Conservation (phyloP, 2,329 filamentous ascomycete genomes). For the Botrytis squamosa region DNA sequence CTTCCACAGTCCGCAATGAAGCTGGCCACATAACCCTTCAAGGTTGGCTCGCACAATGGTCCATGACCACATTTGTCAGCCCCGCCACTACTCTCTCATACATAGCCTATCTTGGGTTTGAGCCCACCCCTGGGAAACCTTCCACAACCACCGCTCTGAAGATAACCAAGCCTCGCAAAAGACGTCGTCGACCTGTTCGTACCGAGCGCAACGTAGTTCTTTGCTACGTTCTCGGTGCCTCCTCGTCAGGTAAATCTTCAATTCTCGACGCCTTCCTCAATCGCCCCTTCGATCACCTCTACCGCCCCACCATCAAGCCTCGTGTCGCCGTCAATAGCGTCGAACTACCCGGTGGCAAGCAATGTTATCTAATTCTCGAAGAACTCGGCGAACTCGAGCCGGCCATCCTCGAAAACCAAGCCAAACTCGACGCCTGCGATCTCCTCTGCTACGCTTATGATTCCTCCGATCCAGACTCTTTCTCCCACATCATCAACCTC, state of each 20-base stretch:
- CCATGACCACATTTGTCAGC: constrained; percentile 97
- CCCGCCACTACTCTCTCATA: constrained; percentile 95
- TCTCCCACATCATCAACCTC: constrained; percentile 83
- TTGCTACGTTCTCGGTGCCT: constrained; percentile 85
- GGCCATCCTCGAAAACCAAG: constrained; percentile 87
- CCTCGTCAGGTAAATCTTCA: constrained; percentile 85
- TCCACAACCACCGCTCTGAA: constrained; percentile 83
- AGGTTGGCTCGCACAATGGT: constrained; percentile 98
- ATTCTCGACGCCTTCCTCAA: constrained; percentile 90
- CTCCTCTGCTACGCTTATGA: constrained; percentile 95
- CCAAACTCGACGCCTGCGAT: constrained; percentile 89
- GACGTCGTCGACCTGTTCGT: constrained; percentile 74
- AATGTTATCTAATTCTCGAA: constrained; percentile 93
- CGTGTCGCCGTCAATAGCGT: constrained; percentile 94
- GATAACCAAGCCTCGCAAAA: constrained; percentile 86
- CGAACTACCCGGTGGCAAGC: constrained; percentile 90
- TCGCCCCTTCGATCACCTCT: constrained; percentile 77
- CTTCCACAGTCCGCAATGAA: constrained; percentile 91
- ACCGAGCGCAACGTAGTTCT: constrained; percentile 94
- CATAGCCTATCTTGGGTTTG: constrained; percentile 92
- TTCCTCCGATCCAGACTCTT: constrained; percentile 94
- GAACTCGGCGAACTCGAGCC: constrained; percentile 95
- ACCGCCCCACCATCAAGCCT: constrained; percentile 93
- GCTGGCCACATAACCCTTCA: constrained; percentile 93
- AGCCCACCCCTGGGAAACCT: constrained; percentile 73